Base-by-base conservation (phyloP, 139 green algal species). In the Coccomyxa sp. region DNA sequence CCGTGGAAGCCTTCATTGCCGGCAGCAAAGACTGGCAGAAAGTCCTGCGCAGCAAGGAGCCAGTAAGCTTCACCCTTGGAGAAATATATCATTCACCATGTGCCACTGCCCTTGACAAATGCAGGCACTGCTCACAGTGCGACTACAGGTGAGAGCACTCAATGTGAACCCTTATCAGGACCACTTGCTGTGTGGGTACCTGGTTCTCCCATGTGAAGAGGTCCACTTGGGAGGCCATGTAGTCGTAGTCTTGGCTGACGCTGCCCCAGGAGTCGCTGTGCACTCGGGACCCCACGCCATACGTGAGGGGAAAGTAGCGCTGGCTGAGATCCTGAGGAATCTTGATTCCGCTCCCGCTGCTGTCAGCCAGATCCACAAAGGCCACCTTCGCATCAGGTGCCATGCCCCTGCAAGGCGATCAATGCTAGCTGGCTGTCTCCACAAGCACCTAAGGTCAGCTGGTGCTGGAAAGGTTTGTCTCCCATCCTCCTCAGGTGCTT, bases 201-300 rank as follows among this genome's bases (percentile, higher is more conserved):
- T 76, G 71, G n/a, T 88, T 70, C 58, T 82, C 55, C 74, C 78
- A 91, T 0, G 80, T 78, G 81, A 87, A 94, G 29, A 73, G 58
- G 76, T 95, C 88, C 29, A 94, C 78, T 33, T 86, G 74, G 4
- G 75, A 55, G 5, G 92, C 87, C 70, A 90, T 78, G 70, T 38
- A 73, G 81, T 95, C 92, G 82, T 97, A 97, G 22, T 72, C 75
- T 27, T 85, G 81, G 16, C 77, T 74, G 33, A 77, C 75, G 36
- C 84, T 90, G 12, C 93, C 94, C 94, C 94, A 98, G 0, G 90
- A 96, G 81, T 98, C 94, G 77, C 81, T 89, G 68, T 94, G 89
- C 5, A 96, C 71, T n/a, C 87, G 79, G 12, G 90, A 91, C 22
- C 93, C 94, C 24, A 80, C 75, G n/a, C 39, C 69, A 44, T 92